These are phyloP conservation scores for Tarenaya hassleriana DNA, from an alignment of 345 rosid species.

Conservation along the genomic window DNA sequence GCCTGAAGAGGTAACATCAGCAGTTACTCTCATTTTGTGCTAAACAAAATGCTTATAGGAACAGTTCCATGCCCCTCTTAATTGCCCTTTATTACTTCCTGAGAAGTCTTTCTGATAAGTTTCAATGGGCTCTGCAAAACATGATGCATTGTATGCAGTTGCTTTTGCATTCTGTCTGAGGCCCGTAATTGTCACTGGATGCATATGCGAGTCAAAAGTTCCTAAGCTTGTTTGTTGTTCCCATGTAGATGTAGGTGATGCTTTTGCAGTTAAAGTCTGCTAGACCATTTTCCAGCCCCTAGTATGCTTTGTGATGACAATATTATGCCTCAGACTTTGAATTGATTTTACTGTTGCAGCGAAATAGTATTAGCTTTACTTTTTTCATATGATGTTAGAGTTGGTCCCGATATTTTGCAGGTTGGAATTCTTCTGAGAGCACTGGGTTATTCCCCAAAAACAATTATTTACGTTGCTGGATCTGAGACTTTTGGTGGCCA, in stretches of 20 bases:
- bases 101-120: constrained; percentile 16
- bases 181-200: neutral
- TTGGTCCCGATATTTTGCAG: constrained; percentile 40
- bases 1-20: constrained; percentile 81
- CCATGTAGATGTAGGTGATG: too few species aligned
- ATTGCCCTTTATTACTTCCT: constrained; percentile 9
- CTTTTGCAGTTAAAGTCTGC: too few species aligned
- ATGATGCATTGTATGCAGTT: constrained; percentile 8
- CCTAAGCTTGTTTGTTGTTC: neutral
- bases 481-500: constrained; percentile 96
- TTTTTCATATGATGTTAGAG: constrained; percentile 16
- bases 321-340: constrained; percentile 4
- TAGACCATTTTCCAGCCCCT: constrained; percentile 13
- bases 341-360: constrained; percentile 11
- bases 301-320: constrained; percentile 9
- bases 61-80: neutral
- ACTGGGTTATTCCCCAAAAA: constrained; percentile 81
- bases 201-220: constrained; percentile 6
- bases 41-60: constrained; percentile 5
- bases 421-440: constrained; percentile 88
- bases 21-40: constrained; percentile 12
- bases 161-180: constrained; percentile 2
- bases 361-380: constrained; percentile 13
- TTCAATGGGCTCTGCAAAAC: constrained; percentile 4
- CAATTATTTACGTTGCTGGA: constrained; percentile 87